phyloP scores from a whole-genome alignment of 257 asterid species.

The Plantago ovata region DNA sequence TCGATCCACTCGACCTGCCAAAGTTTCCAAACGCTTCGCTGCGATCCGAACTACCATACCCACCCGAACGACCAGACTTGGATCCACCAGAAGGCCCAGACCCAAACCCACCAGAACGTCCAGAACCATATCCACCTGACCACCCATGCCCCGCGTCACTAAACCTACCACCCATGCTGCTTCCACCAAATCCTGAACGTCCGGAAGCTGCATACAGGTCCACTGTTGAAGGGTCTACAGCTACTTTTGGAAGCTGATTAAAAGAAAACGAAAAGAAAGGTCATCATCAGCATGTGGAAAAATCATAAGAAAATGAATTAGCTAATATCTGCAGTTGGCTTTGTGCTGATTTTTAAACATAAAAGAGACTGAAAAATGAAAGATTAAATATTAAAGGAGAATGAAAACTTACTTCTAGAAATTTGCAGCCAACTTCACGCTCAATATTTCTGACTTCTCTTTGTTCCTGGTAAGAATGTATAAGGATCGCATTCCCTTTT shows the following conservation, averaged over 20 bases:
- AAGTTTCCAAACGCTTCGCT: slow-evolving; percentile 44
- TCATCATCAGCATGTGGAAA: neutral
- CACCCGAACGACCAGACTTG: slow-evolving; percentile 38
- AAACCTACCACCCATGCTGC: slow-evolving; percentile 49
- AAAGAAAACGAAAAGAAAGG: neutral
- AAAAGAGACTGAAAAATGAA: slow-evolving; percentile 14
- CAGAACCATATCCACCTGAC: slow-evolving; percentile 41
- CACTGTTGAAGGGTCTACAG: slow-evolving; percentile 52
- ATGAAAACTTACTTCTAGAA: slow-evolving; percentile 53
- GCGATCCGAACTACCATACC: slow-evolving; percentile 38
- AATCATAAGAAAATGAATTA: neutral
- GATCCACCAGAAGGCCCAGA: slow-evolving; percentile 46
- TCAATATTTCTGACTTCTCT: slow-evolving; percentile 73
- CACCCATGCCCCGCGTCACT: slow-evolving; percentile 47
- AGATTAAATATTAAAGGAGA: slow-evolving; percentile 10
- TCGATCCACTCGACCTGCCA: slow-evolving; percentile 36
- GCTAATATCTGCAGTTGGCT: neutral
- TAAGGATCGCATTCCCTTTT: slow-evolving; percentile 81
- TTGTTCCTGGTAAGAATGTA: slow-evolving; percentile 59
- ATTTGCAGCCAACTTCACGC: slow-evolving; percentile 85
- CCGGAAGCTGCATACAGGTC: slow-evolving; percentile 47
- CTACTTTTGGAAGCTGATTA: slow-evolving; percentile 62
- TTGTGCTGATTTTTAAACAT: slow-evolving; percentile 7
- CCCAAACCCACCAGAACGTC: slow-evolving; percentile 40
- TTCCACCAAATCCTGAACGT: slow-evolving; percentile 42